A percentile compares a stretch with the other conserved stretches of the same genome.
Conservation (phyloP, 2,329 filamentous ascomycete species). For the Fusarium secorum region DNA sequence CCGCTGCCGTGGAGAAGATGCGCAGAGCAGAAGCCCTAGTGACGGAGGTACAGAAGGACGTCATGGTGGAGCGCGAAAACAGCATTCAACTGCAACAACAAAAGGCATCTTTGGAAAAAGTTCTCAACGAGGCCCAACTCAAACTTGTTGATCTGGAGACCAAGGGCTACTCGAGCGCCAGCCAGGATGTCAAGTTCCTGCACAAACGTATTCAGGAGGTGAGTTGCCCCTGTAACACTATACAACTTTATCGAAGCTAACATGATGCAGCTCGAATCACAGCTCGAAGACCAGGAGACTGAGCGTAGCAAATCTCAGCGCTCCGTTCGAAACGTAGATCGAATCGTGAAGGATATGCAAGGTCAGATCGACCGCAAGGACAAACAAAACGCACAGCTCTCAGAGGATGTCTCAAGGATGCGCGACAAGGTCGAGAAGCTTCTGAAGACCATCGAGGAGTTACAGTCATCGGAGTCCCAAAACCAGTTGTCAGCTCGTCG, state of each 20-base stretch:
- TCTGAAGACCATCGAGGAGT: constrained; percentile 89
- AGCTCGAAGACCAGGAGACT: constrained; percentile 83
- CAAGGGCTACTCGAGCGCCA: constrained; percentile 93
- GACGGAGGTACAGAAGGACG: constrained; percentile 91
- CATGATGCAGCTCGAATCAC: constrained; percentile 76
- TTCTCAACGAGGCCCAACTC: constrained; percentile 87
- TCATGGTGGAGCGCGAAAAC: constrained; percentile 82
- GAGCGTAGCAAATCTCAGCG: constrained; percentile 83
- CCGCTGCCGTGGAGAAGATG: constrained; percentile 97
- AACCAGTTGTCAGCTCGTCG: constrained; percentile 83
- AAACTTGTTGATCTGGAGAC: constrained; percentile 93
- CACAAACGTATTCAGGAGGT: constrained; percentile 96
- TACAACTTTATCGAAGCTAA: constrained; percentile 25
- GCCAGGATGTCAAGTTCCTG: constrained; percentile 93
- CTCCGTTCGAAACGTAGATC: constrained; percentile 90
- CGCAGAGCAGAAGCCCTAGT: constrained; percentile 86
- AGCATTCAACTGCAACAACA: constrained; percentile 86
- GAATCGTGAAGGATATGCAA: constrained; percentile 91
- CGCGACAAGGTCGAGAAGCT: constrained; percentile 92
- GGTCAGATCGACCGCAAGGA: constrained; percentile 92
- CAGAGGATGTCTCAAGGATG: constrained; percentile 83
- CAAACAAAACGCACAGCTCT: constrained; percentile 80
- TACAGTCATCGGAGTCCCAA: constrained; percentile 85
- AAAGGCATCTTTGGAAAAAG: constrained; percentile 89
- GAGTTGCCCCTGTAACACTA: constrained; percentile 48